Evolutionary conservation across 2,329 filamentous ascomycete genomes (phyloP).

Genomic region (Xylaria sp.): DNA sequence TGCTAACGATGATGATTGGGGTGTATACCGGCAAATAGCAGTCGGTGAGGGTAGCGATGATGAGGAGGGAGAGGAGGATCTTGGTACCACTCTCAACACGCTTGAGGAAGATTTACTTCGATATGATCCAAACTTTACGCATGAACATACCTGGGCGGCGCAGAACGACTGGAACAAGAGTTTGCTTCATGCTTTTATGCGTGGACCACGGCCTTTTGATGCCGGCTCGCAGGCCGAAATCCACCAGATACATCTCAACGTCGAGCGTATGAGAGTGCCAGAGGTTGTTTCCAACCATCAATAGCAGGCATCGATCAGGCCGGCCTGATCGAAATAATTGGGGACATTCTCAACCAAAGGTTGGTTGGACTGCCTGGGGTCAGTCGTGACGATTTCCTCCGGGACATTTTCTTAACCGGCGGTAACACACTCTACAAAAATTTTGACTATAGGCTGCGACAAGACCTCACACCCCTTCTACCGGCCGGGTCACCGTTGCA

Average conservation of each 20-base stretch:
- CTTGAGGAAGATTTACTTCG: slow-evolving; percentile 85
- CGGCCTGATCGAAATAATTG: slow-evolving; percentile 88
- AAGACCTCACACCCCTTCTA: slow-evolving; percentile 74
- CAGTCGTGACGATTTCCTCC: slow-evolving; percentile 72
- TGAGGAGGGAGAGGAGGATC: slow-evolving; percentile 86
- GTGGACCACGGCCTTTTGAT: slow-evolving; percentile 87
- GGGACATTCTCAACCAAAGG: slow-evolving; percentile 86
- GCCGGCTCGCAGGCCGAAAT: slow-evolving; percentile 77
- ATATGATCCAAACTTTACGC: slow-evolving; percentile 87
- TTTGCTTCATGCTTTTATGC: slow-evolving; percentile 85
- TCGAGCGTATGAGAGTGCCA: slow-evolving; percentile 92
- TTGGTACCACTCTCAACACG: slow-evolving; percentile 72
- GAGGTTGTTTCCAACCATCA: slow-evolving; percentile 92
- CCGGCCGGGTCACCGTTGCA: slow-evolving; percentile 70
- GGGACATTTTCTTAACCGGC: slow-evolving; percentile 93
- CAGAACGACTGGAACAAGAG: slow-evolving; percentile 96
- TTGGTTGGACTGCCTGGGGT: slow-evolving; percentile 59
- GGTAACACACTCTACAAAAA: slow-evolving; percentile 85
- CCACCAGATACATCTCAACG: slow-evolving; percentile 92
- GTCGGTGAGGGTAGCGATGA: slow-evolving; percentile 79
- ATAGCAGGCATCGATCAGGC: slow-evolving; percentile 94
- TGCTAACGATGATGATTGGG: slow-evolving; percentile 97
- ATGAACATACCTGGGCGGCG: slow-evolving; percentile 89
- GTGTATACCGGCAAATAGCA: slow-evolving; percentile 91
- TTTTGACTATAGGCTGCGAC: slow-evolving; percentile 81